A percentile compares a stretch with the other conserved stretches of the same genome.
These are phyloP conservation scores for Rhododendron griersonianum DNA, from an alignment of 148 eudicot species.

Conservation along the genomic window DNA sequence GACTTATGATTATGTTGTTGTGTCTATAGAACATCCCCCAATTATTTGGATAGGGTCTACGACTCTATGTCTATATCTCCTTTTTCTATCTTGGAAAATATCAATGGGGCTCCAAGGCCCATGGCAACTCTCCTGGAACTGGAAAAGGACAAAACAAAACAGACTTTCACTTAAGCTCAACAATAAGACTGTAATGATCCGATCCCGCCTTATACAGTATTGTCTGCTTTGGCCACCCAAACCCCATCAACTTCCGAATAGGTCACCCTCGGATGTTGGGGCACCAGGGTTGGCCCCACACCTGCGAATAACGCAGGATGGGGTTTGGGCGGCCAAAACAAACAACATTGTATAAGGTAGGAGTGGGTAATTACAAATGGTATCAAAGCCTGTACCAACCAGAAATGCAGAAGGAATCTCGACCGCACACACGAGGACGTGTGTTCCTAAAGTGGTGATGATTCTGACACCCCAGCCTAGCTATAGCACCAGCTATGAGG, in stretches of 20 bases:
- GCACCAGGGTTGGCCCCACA: neutral
- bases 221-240: neutral
- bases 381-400: neutral
- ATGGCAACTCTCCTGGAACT: neutral
- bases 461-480: neutral
- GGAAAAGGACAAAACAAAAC: neutral
- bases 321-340: neutral
- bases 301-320: neutral
- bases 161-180: neutral
- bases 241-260: neutral
- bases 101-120: neutral
- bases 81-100: neutral
- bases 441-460: neutral
- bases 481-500: neutral
- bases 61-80: neutral
- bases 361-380: neutral
- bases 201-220: neutral
- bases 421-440: neutral
- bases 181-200: neutral
- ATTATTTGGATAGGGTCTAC: neutral
- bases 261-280: neutral
- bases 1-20: neutral
- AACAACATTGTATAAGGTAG: neutral
- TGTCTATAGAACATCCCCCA: neutral
- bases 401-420: neutral